A percentile compares a stretch with the other conserved stretches of the same genome.
These are phyloP conservation scores for Globisporangium apiculatum DNA, from an alignment of 352 stramenopile species.

Conservation along the genomic window DNA sequence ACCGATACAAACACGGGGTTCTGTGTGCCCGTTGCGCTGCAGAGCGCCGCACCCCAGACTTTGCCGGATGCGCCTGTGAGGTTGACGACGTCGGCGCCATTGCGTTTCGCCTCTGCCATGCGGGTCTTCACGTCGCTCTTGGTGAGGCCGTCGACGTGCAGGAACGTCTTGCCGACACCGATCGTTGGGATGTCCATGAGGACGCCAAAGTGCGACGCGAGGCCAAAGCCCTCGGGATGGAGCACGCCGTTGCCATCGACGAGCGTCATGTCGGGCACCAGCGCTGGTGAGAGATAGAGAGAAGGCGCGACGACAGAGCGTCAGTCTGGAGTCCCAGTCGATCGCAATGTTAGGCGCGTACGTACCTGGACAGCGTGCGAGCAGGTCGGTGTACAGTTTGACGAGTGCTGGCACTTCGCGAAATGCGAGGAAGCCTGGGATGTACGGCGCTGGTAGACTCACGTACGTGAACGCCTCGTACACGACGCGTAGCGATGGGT, in stretches of 20 bases:
- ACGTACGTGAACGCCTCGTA: constrained; percentile 86
- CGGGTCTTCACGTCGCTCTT: constrained; percentile 50
- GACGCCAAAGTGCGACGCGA: constrained; percentile 92
- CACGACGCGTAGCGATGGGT: constrained; percentile 45
- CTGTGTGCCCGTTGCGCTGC: constrained; percentile 40
- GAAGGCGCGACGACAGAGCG: no score
- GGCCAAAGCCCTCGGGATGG: constrained; percentile 87
- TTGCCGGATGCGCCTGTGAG: constrained; percentile 56
- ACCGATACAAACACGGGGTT: constrained; percentile 87
- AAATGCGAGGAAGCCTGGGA: constrained; percentile 76
- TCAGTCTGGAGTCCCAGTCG: no score
- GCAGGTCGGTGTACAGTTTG: constrained; percentile 60
- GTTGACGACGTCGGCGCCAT: constrained; percentile 26
- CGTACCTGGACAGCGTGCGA: constrained; percentile 40
- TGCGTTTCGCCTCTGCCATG: constrained; percentile 35
- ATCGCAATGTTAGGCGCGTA: not conserved
- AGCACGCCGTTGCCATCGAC: constrained; percentile 90
- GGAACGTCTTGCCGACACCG: constrained; percentile 87
- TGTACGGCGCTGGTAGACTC: constrained; percentile 71
- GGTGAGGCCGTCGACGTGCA: constrained; percentile 85
- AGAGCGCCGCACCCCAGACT: constrained; percentile 74
- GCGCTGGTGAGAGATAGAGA: constrained; percentile 21
- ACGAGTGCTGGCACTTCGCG: constrained; percentile 66
- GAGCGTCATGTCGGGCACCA: constrained; percentile 82
- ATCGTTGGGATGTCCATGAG: constrained; percentile 86